A percentile compares a stretch with the other conserved stretches of the same genome.
phyloP scores from a whole-genome alignment of 1,284 basidiomycete species.

The Pseudozyma hubeiensis region DNA sequence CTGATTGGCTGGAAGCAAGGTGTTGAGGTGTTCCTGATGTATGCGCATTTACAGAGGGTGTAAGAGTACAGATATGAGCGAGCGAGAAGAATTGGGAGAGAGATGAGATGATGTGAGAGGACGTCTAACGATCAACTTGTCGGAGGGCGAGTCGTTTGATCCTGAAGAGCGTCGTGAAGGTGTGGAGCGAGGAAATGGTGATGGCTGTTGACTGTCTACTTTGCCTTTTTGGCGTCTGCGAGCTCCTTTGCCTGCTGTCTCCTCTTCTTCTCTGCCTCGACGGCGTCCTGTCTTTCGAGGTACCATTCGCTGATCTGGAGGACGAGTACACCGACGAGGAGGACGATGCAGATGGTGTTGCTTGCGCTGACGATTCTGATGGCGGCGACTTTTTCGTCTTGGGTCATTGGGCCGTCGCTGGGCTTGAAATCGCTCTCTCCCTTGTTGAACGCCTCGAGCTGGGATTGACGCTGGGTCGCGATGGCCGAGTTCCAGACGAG shows the following conservation, averaged over 20 bases:
- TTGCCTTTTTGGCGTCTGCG: constrained; percentile 41
- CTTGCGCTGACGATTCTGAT: constrained; percentile 62
- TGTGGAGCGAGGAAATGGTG: neutral
- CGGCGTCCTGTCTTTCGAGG: constrained; percentile 46
- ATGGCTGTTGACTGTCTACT: constrained; percentile 6
- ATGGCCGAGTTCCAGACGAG: constrained; percentile 53
- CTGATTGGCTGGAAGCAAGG: neutral
- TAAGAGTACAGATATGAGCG: neutral
- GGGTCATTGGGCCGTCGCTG: constrained; percentile 44
- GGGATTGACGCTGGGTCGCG: constrained; percentile 48
- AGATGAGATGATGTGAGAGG: neutral
- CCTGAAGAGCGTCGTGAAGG: too few species aligned
- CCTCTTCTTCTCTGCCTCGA: constrained; percentile 40
- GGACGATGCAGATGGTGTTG: constrained; percentile 60
- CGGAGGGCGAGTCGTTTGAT: too few species aligned
- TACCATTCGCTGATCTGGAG: constrained; percentile 64
- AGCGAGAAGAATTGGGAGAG: too few species aligned
- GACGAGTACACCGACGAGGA: constrained; percentile 60
- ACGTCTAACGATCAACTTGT: too few species aligned
- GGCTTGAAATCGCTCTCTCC: constrained; percentile 32
- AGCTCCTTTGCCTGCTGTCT: constrained; percentile 32
- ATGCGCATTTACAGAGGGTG: neutral
- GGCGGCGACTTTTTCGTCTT: constrained; percentile 51
- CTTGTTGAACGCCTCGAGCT: constrained; percentile 42
- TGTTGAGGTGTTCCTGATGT: neutral